phyloP scores from a whole-genome alignment of 768 basidiomycete species.

The Coprinopsis marcescibilis region DNA sequence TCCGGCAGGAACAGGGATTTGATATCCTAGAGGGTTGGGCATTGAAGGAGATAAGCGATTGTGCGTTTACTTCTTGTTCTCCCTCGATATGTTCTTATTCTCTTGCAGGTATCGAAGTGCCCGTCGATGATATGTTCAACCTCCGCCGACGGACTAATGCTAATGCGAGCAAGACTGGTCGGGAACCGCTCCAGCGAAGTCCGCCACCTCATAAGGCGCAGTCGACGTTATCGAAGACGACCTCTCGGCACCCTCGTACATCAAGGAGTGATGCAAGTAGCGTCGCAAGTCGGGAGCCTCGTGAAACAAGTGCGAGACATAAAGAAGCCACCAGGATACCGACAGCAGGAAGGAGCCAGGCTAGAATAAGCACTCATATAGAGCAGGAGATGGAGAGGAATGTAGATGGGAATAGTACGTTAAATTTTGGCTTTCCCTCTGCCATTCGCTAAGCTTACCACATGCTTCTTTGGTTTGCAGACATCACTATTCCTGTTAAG shows the following conservation, averaged over 20 bases:
- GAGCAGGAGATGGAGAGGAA: slow-evolving; percentile 12
- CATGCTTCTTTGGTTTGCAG: too few relatives aligned
- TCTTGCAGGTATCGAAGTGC: slow-evolving; percentile 73
- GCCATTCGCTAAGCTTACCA: too few relatives aligned
- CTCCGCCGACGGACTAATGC: too few relatives aligned
- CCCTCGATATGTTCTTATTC: too few relatives aligned
- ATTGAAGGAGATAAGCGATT: slow-evolving; percentile 78
- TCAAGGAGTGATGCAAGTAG: slow-evolving; percentile 34
- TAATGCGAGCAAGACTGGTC: too few relatives aligned
- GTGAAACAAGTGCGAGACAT: slow-evolving; percentile 19
- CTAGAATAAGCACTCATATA: too few relatives aligned
- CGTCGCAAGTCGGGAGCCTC: slow-evolving; percentile 35
- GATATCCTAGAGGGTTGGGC: slow-evolving; percentile 82
- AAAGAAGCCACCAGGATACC: slow-evolving; percentile 11
- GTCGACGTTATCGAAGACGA: slow-evolving; percentile 18
- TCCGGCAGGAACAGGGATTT: slow-evolving; percentile 77
- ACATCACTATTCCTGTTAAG: too few relatives aligned
- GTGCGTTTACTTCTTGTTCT: too few relatives aligned
- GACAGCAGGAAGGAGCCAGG: slow-evolving; percentile 7
- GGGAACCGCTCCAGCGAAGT: slow-evolving; percentile 16
- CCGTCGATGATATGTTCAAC: slow-evolving; percentile 65
- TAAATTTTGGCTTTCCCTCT: too few relatives aligned
- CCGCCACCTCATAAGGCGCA: slow-evolving; percentile 5
- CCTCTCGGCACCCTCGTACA: slow-evolving; percentile 27
- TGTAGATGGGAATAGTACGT: slow-evolving; percentile 4